Conservation (phyloP, 148 eudicot species). For the Cornus controversa region DNA sequence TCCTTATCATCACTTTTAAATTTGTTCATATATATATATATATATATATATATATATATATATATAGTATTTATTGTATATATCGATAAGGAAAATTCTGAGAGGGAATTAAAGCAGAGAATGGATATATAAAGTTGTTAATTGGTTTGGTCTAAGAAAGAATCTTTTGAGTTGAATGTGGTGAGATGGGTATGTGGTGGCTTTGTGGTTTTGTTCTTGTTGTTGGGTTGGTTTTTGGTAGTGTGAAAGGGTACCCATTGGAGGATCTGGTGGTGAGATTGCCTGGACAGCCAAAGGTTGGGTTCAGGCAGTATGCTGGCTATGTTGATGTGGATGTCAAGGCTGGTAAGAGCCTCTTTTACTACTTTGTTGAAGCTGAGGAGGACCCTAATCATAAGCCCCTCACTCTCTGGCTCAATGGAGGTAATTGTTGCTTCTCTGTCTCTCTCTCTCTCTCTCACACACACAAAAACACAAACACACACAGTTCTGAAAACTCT, state of each 20-base stretch:
- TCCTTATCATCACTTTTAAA: neutral
- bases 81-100: too few species aligned
- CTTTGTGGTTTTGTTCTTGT: conserved; percentile 39
- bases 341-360: conserved; percentile 85
- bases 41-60: neutral
- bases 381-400: conserved; percentile 57
- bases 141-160: too few species aligned
- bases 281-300: conserved; percentile 92
- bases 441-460: conserved; percentile 3
- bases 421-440: conserved; percentile 59
- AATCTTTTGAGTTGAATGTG: neutral
- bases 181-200: conserved; percentile 30
- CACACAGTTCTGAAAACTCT: neutral
- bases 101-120: too few species aligned
- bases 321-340: conserved; percentile 90
- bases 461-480: neutral
- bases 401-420: conserved; percentile 93
- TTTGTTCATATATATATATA: neutral
- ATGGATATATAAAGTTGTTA: neutral
- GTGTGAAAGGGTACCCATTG: conserved; percentile 62
- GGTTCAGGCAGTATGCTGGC: conserved; percentile 84
- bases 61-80: too few species aligned
- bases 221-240: conserved; percentile 32
- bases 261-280: conserved; percentile 75
- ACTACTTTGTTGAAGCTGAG: conserved; percentile 93